Percentiles rank a stretch among this genome's conserved stretches.
These are phyloP conservation scores for Cutaneotrichosporon dermatis DNA, from an alignment of 1,284 basidiomycete species.

Conservation along the genomic window DNA sequence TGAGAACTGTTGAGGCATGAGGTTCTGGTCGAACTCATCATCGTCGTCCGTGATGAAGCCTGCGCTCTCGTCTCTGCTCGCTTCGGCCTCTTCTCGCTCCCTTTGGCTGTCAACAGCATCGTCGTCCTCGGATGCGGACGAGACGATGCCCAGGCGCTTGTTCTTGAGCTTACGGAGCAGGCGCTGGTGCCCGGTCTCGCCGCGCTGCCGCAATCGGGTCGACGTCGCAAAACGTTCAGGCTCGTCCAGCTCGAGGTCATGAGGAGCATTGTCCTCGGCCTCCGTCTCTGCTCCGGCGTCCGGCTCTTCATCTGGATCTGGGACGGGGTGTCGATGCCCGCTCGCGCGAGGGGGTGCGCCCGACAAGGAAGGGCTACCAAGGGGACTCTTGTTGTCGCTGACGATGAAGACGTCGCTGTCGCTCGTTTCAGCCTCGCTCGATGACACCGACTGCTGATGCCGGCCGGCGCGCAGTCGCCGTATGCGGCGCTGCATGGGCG, in stretches of 20 bases:
- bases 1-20: conserved; percentile 69
- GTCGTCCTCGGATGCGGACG: conserved; percentile 24
- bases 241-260: conserved; percentile 56
- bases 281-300: conserved; percentile 37
- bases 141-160: conserved; percentile 15
- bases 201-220: conserved; percentile 28
- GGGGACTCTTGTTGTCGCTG: no score
- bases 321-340: not conserved
- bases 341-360: not conserved
- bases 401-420: no score
- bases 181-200: conserved; percentile 32
- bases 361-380: no score
- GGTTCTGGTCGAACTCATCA: conserved; percentile 47
- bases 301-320: conserved; percentile 27
- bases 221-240: conserved; percentile 53
- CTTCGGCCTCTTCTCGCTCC: conserved; percentile 28
- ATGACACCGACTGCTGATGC: no score
- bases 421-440: no score
- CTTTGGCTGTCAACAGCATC: conserved; percentile 23
- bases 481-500: no score
- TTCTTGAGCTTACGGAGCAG: conserved; percentile 34
- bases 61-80: conserved; percentile 21
- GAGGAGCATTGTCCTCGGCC: conserved; percentile 51
- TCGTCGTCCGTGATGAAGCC: conserved; percentile 71
- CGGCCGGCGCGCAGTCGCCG: no score